phyloP scores from a whole-genome alignment of 1,284 basidiomycete species.

The Apiotrichum sp. region DNA sequence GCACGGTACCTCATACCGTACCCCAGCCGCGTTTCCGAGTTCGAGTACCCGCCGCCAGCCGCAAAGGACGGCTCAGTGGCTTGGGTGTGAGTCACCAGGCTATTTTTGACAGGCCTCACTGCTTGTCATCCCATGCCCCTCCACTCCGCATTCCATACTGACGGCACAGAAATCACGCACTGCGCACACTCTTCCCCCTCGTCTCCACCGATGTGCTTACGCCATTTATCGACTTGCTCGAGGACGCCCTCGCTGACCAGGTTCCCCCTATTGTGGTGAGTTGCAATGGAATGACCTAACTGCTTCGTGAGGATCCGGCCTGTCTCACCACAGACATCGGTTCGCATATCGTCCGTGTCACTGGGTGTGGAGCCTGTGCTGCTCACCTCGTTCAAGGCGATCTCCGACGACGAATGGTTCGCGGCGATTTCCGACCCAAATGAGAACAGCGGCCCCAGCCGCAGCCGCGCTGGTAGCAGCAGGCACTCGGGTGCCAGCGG shows the following conservation, averaged over 20 bases:
- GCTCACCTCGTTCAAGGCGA: conserved; percentile 38
- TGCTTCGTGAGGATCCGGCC: no score
- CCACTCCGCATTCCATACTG: no score
- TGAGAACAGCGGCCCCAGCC: neutral
- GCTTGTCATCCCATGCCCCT: neutral
- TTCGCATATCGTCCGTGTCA: conserved; percentile 37
- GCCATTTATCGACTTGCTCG: conserved; percentile 46
- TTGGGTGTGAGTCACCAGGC: conserved; percentile 13
- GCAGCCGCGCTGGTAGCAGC: no score
- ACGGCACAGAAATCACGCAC: conserved; percentile 34
- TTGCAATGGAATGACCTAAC: neutral
- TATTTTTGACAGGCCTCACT: neutral
- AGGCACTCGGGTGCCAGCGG: no score
- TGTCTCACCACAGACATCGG: conserved; percentile 32
- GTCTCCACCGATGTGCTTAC: conserved; percentile 46
- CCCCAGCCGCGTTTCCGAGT: neutral
- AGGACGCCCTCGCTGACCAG: conserved; percentile 44
- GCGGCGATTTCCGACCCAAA: conserved; percentile 10
- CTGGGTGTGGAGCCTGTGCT: conserved; percentile 41
- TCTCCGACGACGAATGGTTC: conserved; percentile 46
- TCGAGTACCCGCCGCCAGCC: conserved; percentile 2
- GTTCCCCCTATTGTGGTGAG: conserved; percentile 43
- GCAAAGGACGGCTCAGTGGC: conserved; percentile 6
- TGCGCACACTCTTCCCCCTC: conserved; percentile 43
- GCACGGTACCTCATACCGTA: conserved; percentile 7